phyloP scores from a whole-genome alignment of 148 eudicot genomes.

The Chenopodium formosanum region DNA sequence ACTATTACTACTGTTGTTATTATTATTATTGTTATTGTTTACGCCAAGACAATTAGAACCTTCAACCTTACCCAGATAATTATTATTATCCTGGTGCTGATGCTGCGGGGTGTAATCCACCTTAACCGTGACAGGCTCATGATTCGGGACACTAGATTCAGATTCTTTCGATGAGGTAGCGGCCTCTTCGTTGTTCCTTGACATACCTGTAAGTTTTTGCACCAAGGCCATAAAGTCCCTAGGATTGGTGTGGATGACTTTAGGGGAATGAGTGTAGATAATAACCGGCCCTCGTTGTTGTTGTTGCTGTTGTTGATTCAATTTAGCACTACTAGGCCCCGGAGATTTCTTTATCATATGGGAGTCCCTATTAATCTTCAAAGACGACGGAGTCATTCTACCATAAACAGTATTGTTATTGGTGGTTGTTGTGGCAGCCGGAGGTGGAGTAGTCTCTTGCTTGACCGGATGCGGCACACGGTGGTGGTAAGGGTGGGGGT shows the following conservation, averaged over 20 bases:
- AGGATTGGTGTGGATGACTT: conserved; percentile 59
- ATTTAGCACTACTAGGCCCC: no score
- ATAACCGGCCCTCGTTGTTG: conserved; percentile 55
- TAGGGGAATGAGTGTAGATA: conserved; percentile 75
- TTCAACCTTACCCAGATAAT: not conserved
- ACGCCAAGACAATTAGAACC: no score
- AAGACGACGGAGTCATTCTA: not conserved
- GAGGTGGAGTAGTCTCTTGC: not conserved
- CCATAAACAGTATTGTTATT: not conserved
- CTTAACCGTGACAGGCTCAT: not conserved
- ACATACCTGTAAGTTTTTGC: conserved; percentile 66
- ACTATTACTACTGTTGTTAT: conserved; percentile 1
- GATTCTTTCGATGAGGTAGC: not conserved
- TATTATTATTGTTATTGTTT: not conserved
- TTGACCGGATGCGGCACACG: not conserved
- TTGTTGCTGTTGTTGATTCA: conserved; percentile 14
- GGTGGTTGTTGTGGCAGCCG: not conserved
- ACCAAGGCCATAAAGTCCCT: conserved; percentile 73
- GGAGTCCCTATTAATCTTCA: conserved; percentile 42
- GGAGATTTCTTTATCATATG: conserved; percentile 41
- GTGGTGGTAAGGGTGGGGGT: not conserved
- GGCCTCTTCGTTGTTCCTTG: not conserved
- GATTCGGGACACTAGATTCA: not conserved
- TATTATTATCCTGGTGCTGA: not conserved
- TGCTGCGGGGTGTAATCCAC: not conserved